Base-by-base conservation (phyloP, 1,139 yeast species). In the Candida sp. region DNA sequence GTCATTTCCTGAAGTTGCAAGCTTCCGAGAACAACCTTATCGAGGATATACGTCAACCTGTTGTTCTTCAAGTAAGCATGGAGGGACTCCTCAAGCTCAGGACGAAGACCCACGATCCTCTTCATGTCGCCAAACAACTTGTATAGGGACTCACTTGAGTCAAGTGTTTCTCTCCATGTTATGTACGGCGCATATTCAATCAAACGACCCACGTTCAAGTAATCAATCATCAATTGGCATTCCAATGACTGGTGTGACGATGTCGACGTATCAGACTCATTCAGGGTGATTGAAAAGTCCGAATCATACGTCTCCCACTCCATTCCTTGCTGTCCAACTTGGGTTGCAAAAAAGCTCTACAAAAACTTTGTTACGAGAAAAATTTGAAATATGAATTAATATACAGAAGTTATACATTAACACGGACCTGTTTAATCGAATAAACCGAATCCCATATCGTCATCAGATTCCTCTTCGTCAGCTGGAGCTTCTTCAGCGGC, bases 371-470 rank as follows among this genome's bases (percentile, higher is more conserved):
- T 9, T 31, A 39, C 34, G 27, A 26, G 17, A 39, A 26, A 23
- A 39, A 26, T 22, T 12, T 34, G 22, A 22, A 34, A 12, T 7
- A 25, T 38, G 30, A 38, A 40, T 30, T 40, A 40, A 22, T 30
- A 28, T 30, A 28, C 34, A n/a, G 17, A 37, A 37, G n/a, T 23
- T 34, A 43, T 31, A 26, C 38, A 42, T 49, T 41, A 49, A 44
- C 9, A 28, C 17, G 31, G 46, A 57, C 47, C 53, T 57, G 78
- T 66, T 85, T 94, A 94, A 85, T 93, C 98, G 85, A 93, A 93
- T 78, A 94, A 86, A 84, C 98, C 98, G 92, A 93, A 88, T 63
- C 97, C 98, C 98, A 92, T 91, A 84, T 88, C 96, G 12, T 34
- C 46, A 58, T 75, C 85, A 61, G 74, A 86, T 66, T 88, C 93